Evolutionary conservation across 164 flowering plant genomes (phyloP).

Genomic region (Magnolia sinica): DNA sequence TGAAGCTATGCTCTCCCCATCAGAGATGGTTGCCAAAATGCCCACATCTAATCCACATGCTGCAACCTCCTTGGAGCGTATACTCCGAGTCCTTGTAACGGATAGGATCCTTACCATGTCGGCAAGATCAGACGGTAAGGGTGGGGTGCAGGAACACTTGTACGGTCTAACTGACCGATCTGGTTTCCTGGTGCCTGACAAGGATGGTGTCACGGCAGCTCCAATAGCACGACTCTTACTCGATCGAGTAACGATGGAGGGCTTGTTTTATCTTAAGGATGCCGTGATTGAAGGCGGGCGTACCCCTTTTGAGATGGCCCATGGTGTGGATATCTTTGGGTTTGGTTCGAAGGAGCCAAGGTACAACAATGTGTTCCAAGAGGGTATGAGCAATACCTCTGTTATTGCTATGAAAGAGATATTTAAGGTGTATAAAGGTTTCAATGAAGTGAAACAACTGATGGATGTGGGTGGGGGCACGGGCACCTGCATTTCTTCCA

Average conservation of each 20-base stretch:
- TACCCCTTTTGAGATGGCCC: constrained; percentile 5
- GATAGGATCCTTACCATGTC: constrained; percentile 4
- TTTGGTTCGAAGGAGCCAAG: not conserved
- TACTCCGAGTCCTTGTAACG: constrained; percentile 16
- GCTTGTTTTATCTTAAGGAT: constrained; percentile 5
- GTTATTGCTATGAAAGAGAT: constrained; percentile 23
- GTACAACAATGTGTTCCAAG: constrained; percentile 2
- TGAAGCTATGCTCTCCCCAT: constrained; percentile 2
- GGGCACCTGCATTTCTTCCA: constrained; percentile 25
- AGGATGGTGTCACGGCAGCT: not conserved
- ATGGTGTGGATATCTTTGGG: constrained; percentile 6
- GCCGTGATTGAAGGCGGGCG: constrained; percentile 7
- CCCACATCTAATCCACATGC: constrained; percentile 15
- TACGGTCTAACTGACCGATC: constrained; percentile 13
- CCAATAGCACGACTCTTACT: not conserved
- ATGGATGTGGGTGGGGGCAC: constrained; percentile 58
- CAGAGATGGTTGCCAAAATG: constrained; percentile 11
- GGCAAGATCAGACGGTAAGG: not conserved
- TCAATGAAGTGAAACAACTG: constrained; percentile 25
- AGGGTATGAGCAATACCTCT: constrained; percentile 9
- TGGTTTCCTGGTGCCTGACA: constrained; percentile 3
- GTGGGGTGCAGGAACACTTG: not conserved
- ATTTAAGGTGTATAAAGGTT: constrained; percentile 28
- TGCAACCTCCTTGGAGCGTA: constrained; percentile 10
- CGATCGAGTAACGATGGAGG: not conserved